Evolutionary conservation across 1,284 basidiomycete genomes (phyloP), one percentile per base, ranked within the genome.

Genomic region (Marasmius tenuissimus): DNA sequence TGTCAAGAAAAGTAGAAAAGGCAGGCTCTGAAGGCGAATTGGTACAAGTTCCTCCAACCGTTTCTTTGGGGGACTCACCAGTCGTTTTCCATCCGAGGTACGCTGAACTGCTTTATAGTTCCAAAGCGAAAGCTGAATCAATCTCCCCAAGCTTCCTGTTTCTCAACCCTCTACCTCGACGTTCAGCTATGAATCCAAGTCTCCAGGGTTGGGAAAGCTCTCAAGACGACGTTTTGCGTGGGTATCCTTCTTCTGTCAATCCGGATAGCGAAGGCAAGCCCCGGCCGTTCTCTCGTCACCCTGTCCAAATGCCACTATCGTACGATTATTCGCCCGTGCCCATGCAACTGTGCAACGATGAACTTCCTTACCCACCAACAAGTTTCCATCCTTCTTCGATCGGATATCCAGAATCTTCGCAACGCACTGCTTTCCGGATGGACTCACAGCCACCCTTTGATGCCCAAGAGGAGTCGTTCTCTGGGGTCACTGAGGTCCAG

Each of bases 391-490:
- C 33, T 37, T 54, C 27, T 20, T 35, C 35, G 12, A 37, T 54
- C 37, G 34, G 34, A 54, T 54, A 54, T 37, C 52, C 52, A 18
- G 52, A 54, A 35, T 54, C 52, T 3, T 54, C 52, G n/a, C 52
- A 54, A 35, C 52, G 52, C 16, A 54, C 52, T 18, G 52, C 12
- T 35, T 37, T 54, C 34, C 52, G 38, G 20, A 37, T 34, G 12
- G 52, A 54, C 35, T 35, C 52, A 16, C 52, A 33, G 52, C 52
- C 33, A 10, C 34, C 27, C n/a, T 37, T 37, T 18, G 34, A 18
- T 54, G 35, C 35, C 12, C 33, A 54, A 7, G 12, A 14, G n/a
- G 20, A 51, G 20, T 8, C 27, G 16, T 14, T 18, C 14, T n/a
- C 34, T n/a, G 52, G 35, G n/a, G 35, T 20, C n/a, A 16, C 34